These are phyloP conservation scores for Backusella sp. DNA, from an alignment of 192 early-diverging fungal genomes.

Conservation along the genomic window DNA sequence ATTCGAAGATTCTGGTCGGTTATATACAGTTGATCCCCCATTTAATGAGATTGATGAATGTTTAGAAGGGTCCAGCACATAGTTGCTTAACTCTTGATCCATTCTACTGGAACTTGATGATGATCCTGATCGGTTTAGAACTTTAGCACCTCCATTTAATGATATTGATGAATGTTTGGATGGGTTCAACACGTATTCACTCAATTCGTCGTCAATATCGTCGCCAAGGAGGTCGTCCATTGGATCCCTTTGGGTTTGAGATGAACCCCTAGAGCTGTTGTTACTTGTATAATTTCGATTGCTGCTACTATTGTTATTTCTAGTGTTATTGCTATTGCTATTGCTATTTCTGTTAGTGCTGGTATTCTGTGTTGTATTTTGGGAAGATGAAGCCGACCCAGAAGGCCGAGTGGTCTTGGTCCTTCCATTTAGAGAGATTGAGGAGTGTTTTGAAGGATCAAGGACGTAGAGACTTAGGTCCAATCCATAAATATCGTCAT, in stretches of 20 bases:
- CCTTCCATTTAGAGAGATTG: neutral
- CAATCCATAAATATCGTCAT: neutral
- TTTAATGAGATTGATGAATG: neutral
- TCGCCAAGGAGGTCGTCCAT: neutral
- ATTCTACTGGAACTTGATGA: too few species aligned
- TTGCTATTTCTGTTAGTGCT: neutral
- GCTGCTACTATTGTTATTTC: neutral
- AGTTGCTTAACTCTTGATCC: constrained; percentile 14
- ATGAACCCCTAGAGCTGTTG: neutral
- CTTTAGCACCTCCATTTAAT: neutral
- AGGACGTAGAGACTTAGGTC: constrained; percentile 22
- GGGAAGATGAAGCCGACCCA: neutral
- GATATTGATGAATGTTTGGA: neutral
- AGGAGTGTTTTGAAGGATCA: neutral
- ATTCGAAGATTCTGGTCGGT: neutral
- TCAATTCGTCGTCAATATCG: neutral
- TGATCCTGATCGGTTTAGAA: too few species aligned
- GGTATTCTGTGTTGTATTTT: neutral
- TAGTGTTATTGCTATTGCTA: neutral
- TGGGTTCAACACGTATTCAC: constrained; percentile 16
- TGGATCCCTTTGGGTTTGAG: neutral
- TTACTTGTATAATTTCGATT: neutral
- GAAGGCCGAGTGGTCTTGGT: neutral
- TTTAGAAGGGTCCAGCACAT: neutral
- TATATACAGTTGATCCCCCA: neutral